Conservation (phyloP, 176 grass and related monocot genomes). For the Carex scoparia region DNA sequence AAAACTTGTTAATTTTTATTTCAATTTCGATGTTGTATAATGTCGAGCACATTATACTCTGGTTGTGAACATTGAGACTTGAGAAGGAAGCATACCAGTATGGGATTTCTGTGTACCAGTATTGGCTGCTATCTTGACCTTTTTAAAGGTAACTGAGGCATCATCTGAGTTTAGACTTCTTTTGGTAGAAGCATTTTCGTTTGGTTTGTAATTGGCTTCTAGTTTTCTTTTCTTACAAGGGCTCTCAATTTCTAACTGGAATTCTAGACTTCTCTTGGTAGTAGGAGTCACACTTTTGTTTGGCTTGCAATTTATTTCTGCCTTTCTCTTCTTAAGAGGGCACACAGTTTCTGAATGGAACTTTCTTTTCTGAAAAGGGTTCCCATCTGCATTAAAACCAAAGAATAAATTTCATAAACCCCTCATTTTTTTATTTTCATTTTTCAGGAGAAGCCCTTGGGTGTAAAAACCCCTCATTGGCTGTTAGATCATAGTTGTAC, state of each 20-base stretch:
- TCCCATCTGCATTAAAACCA: background rate
- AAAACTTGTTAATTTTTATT: background rate
- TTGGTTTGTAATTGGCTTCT: background rate
- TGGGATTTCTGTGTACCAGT: background rate
- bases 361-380: background rate
- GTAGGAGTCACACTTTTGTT: background rate
- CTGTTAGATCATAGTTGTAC: background rate
- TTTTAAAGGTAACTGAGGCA: background rate
- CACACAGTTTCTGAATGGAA: background rate
- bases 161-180: constrained; percentile 3
- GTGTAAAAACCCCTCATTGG: background rate
- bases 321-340: background rate
- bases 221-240: background rate
- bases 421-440: too few species aligned
- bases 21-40: background rate
- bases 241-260: background rate
- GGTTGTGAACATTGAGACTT: background rate
- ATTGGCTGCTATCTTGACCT: background rate
- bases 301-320: background rate
- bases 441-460: too few species aligned
- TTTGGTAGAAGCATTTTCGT: background rate
- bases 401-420: background rate
- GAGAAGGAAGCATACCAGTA: constrained; percentile 16
- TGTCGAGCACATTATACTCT: background rate
- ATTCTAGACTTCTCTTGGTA: constrained; percentile 1